phyloP scores from a whole-genome alignment of 768 basidiomycete genomes.

The Hortiboletus flavorubellus region DNA sequence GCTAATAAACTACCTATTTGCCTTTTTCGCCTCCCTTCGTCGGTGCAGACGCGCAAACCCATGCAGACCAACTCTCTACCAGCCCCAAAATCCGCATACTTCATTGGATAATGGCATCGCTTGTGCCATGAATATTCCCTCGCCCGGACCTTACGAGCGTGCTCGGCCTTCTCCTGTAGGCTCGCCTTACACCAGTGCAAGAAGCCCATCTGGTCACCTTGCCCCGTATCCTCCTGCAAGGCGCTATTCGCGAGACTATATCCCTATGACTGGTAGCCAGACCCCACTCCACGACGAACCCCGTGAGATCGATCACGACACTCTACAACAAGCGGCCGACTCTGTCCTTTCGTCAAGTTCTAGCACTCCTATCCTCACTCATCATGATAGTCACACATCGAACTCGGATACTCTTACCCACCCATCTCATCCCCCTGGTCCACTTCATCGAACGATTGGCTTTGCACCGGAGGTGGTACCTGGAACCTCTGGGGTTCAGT shows the following conservation, averaged over 20 bases:
- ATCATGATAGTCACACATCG: not conserved
- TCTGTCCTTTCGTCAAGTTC: slow-evolving; percentile 2
- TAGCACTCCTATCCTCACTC: not conserved
- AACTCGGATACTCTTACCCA: not conserved
- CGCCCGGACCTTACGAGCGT: not conserved
- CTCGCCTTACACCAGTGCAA: slow-evolving; percentile 7
- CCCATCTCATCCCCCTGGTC: not conserved
- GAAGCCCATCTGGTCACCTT: slow-evolving; percentile 22
- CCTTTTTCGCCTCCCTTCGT: slow-evolving; percentile 1
- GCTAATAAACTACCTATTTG: not conserved
- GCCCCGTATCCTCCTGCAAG: slow-evolving; percentile 15
- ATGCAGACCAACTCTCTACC: not conserved
- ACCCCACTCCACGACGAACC: slow-evolving; percentile 20
- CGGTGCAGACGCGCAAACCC: not conserved
- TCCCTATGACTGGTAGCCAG: slow-evolving; percentile 8
- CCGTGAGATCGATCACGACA: not conserved
- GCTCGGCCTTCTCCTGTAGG: slow-evolving; percentile 11
- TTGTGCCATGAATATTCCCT: slow-evolving; percentile 19
- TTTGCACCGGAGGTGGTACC: not conserved
- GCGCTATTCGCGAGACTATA: slow-evolving; percentile 6
- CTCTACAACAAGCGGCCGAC: not conserved
- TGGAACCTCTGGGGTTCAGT: not conserved
- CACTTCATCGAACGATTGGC: not conserved
- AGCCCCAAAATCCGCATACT: not conserved
- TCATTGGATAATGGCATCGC: not conserved